Base-by-base conservation (phyloP, 148 eudicot genomes). In the Vaccinium corymbosum region DNA sequence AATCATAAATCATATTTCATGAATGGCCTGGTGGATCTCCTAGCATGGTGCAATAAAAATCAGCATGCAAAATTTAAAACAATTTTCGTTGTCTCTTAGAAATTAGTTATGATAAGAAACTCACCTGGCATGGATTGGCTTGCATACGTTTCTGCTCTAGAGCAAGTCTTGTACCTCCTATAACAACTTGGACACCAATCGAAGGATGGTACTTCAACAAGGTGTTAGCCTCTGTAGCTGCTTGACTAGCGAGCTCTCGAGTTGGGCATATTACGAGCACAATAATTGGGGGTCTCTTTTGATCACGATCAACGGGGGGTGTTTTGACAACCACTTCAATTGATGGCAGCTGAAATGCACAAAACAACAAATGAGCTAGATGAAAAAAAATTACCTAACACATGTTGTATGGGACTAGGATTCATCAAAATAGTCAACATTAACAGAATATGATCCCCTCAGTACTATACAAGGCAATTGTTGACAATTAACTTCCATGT, bases 221-320 rank as follows among this genome's bases (percentile, higher is more conserved):
- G 0, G 46, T 90, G 78, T 93, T 91, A 87, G 98, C 98, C 91
- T 97, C 99, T 62, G 91, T 81, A 87, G 99, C 93, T 84, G 99
- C 99, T 87, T 97, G 99, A 89, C 82, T 89, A 76, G 99, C 99
- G 80, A 97, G 98, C 93, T 97, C 99, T 72, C 99, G 84, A 70
- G 99, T 97, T 79, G 99, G 99, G 88, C 99, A 97, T 81, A 97
- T 85, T 25, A 97, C 94, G 78, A 97, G 98, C 84, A 97, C 99
- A 83, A 86, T 80, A 86, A 97, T 94, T 76, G 99, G 99, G 62
- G 98, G 92, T 50, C 92, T 85, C 89, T 85, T 94, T 72, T 92
- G 91, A 90, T 95, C 95, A 76, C 89, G 93, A 48, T 81, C 86
- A 81, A 52, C 85, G 82, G 93, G 90, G 76, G 97, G 93, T 81